Conservation (phyloP, 1,139 yeast species). For the Candida glucosophila region DNA sequence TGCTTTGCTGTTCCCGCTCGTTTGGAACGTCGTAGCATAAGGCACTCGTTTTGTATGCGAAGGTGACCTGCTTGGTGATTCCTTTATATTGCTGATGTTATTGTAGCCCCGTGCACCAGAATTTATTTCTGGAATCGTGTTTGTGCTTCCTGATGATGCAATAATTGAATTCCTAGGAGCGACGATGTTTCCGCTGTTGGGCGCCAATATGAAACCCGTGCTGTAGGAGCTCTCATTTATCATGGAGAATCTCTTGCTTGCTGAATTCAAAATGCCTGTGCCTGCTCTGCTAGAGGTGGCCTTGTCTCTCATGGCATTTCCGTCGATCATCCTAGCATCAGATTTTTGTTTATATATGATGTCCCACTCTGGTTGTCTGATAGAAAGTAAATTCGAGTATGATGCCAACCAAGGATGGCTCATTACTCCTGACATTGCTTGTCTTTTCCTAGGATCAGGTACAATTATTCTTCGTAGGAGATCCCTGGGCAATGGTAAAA, state of each 20-base stretch:
- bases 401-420: slow-evolving; percentile 83
- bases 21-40: slow-evolving; percentile 1
- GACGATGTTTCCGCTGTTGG: slow-evolving; percentile 32
- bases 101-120: slow-evolving; percentile 30
- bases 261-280: slow-evolving; percentile 13
- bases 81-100: slow-evolving; percentile 10
- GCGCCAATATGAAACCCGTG: neutral
- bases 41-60: slow-evolving; percentile 14
- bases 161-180: slow-evolving; percentile 53
- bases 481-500: slow-evolving; percentile 88
- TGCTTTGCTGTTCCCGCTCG: slow-evolving; percentile 24
- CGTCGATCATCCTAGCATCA: slow-evolving; percentile 6
- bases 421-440: slow-evolving; percentile 59
- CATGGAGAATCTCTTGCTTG: slow-evolving; percentile 33
- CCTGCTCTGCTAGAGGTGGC: slow-evolving; percentile 33
- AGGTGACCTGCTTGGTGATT: slow-evolving; percentile 2
- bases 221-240: slow-evolving; percentile 13
- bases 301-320: slow-evolving; percentile 29
- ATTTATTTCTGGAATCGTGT: too few species aligned
- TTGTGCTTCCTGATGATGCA: too few species aligned
- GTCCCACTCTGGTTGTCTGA: slow-evolving; percentile 91
- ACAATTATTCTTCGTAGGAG: slow-evolving; percentile 76
- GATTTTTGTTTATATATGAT: slow-evolving; percentile 32
- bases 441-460: slow-evolving; percentile 76
- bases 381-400: slow-evolving; percentile 71